Conservation (phyloP, 192 early-diverging fungal genomes). For the Dispira simplex region DNA sequence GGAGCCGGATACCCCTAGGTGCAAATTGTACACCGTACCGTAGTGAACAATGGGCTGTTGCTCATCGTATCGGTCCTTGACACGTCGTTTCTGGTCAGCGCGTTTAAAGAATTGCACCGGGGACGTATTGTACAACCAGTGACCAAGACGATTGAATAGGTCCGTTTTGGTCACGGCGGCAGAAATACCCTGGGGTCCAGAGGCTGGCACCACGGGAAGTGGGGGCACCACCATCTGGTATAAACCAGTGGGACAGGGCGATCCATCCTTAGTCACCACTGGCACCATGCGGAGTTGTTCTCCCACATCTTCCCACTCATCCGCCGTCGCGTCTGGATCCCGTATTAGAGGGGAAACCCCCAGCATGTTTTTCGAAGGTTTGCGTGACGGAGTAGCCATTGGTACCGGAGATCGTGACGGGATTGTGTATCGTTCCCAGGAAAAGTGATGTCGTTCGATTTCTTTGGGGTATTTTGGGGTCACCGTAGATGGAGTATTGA, state of each 20-base stretch:
- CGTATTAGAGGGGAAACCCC: too few relatives aligned
- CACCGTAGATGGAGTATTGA: too few relatives aligned
- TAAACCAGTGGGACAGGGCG: background rate
- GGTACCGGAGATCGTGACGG: too few relatives aligned
- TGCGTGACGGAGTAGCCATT: too few relatives aligned
- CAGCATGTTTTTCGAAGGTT: too few relatives aligned
- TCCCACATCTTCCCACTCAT: too few relatives aligned
- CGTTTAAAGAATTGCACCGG: slow-evolving; percentile 33
- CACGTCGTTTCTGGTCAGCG: slow-evolving; percentile 26
- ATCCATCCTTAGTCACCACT: too few relatives aligned
- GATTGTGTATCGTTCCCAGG: too few relatives aligned
- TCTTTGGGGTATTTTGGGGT: too few relatives aligned
- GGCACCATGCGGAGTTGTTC: too few relatives aligned
- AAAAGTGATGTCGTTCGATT: too few relatives aligned
- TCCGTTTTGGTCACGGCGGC: slow-evolving; percentile 10
- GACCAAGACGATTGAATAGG: slow-evolving; percentile 26
- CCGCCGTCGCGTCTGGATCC: too few relatives aligned
- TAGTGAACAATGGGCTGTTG: slow-evolving; percentile 28
- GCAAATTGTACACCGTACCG: slow-evolving; percentile 28
- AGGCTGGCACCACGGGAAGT: background rate
- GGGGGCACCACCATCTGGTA: slow-evolving; percentile 2
- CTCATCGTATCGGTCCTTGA: slow-evolving; percentile 26
- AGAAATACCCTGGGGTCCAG: background rate
- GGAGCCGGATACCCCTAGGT: background rate
- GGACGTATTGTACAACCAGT: slow-evolving; percentile 33